Conservation (phyloP, 2,329 filamentous ascomycete species). For the Nectriaceae sp. region DNA sequence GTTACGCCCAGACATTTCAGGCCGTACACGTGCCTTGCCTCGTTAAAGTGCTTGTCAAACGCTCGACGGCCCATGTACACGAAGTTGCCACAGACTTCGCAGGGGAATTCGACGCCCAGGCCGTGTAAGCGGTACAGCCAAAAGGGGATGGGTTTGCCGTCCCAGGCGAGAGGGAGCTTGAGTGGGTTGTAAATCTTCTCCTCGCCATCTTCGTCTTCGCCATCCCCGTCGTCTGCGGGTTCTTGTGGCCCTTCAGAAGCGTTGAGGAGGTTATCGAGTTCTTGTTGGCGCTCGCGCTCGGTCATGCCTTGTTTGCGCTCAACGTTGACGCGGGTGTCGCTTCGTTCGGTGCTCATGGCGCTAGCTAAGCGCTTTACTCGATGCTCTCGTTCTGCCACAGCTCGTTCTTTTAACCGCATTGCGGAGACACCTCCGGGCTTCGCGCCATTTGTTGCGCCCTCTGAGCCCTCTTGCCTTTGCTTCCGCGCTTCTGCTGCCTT, state of each 20-base stretch:
- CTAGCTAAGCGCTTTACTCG: slow-evolving; percentile 77
- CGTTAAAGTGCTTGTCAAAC: slow-evolving; percentile 98
- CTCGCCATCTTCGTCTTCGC: slow-evolving; percentile 74
- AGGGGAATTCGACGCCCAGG: slow-evolving; percentile 89
- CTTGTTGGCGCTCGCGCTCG: slow-evolving; percentile 90
- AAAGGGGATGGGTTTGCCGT: slow-evolving; percentile 97
- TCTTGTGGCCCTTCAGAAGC: slow-evolving; percentile 33
- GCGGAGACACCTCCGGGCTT: slow-evolving; percentile 36
- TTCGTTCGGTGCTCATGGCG: slow-evolving; percentile 82
- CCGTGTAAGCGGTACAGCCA: slow-evolving; percentile 98
- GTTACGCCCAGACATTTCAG: slow-evolving; percentile 93
- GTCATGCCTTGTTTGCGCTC: slow-evolving; percentile 98
- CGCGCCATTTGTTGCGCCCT: slow-evolving; percentile 29
- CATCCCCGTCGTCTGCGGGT: slow-evolving; percentile 56
- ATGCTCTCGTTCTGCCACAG: slow-evolving; percentile 86
- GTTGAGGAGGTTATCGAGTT: slow-evolving; percentile 81
- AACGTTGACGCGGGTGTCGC: slow-evolving; percentile 90
- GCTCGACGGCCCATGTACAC: slow-evolving; percentile 97
- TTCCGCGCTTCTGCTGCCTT: slow-evolving; percentile 73
- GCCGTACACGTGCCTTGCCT: slow-evolving; percentile 89
- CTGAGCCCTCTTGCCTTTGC: slow-evolving; percentile 44
- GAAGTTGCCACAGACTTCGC: slow-evolving; percentile 96
- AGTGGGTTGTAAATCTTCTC: slow-evolving; percentile 96
- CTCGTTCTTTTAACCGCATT: slow-evolving; percentile 79
- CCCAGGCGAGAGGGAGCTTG: slow-evolving; percentile 94